Percentiles rank a stretch among this genome's conserved stretches.
phyloP scores from a whole-genome alignment of 179 eudicot species.

The Gypsophila paniculata region DNA sequence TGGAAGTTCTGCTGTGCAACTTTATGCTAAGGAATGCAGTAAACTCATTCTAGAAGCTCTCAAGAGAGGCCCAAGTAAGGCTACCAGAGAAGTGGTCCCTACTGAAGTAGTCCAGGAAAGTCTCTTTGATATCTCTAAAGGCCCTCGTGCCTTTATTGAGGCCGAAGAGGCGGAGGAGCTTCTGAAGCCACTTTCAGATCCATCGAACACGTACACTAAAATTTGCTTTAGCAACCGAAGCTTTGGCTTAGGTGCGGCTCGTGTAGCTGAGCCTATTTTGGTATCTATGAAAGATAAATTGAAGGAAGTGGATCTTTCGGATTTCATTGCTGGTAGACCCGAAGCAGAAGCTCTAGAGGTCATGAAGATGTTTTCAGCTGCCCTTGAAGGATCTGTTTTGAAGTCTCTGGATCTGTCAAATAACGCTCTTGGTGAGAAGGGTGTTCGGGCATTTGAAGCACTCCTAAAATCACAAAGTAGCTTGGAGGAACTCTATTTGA shows the following conservation, averaged over 20 bases:
- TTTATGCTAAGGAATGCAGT: slow-evolving; percentile 72
- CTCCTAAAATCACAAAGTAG: slow-evolving; percentile 46
- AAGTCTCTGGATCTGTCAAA: slow-evolving; percentile 54
- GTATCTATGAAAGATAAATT: slow-evolving; percentile 46
- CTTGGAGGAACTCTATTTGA: slow-evolving; percentile 61
- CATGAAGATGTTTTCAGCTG: slow-evolving; percentile 57
- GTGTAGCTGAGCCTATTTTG: slow-evolving; percentile 50
- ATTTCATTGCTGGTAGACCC: slow-evolving; percentile 67
- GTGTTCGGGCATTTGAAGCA: slow-evolving; percentile 59
- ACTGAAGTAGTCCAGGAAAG: slow-evolving; percentile 34
- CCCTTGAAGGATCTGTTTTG: slow-evolving; percentile 51
- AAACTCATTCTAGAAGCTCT: slow-evolving; percentile 58
- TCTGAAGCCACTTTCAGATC: slow-evolving; percentile 41
- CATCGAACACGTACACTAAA: slow-evolving; percentile 45
- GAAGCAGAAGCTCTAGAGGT: slow-evolving; percentile 70
- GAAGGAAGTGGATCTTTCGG: slow-evolving; percentile 60
- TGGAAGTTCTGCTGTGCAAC: slow-evolving; percentile 63
- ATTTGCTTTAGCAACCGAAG: slow-evolving; percentile 73
- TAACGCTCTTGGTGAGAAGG: slow-evolving; percentile 73
- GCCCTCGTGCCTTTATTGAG: slow-evolving; percentile 60
- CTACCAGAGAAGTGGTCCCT: slow-evolving; percentile 22
- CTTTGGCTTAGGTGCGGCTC: slow-evolving; percentile 61
- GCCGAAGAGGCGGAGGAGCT: slow-evolving; percentile 53
- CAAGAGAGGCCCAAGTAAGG: slow-evolving; percentile 38
- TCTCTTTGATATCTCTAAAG: slow-evolving; percentile 62